Evolutionary conservation across 1,284 basidiomycete species (phyloP).

Genomic region (Pseudozyma flocculosa): DNA sequence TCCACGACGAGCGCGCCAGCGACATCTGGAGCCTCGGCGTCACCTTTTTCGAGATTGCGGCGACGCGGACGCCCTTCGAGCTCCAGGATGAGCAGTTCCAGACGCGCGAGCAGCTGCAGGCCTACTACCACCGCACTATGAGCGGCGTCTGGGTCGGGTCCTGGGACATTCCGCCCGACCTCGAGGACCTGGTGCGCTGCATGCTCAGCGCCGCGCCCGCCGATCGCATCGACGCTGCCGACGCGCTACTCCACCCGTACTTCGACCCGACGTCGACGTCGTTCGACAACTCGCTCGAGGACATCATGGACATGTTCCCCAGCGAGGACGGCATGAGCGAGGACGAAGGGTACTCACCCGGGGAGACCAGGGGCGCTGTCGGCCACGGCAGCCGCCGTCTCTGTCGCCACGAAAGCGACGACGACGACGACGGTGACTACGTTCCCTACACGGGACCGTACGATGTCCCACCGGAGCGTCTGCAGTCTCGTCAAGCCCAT

Average conservation of each 20-base stretch:
- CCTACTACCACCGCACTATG: conserved; percentile 42
- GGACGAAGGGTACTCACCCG: no score
- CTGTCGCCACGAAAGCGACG: no score
- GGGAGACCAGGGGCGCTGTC: no score
- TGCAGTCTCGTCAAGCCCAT: no score
- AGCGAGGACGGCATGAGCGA: no score
- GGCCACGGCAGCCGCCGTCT: no score
- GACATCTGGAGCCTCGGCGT: conserved; percentile 51
- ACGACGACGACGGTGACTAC: no score
- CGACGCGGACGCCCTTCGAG: conserved; percentile 48
- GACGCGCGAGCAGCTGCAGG: conserved; percentile 32
- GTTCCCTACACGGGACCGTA: no score
- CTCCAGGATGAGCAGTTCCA: conserved; percentile 37
- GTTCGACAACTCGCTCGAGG: background rate
- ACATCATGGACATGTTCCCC: background rate
- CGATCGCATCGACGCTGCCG: conserved; percentile 29
- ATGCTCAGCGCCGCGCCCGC: conserved; percentile 28
- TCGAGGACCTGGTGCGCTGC: conserved; percentile 36
- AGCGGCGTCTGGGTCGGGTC: conserved; percentile 30
- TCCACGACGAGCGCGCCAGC: conserved; percentile 42
- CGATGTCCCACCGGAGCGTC: no score
- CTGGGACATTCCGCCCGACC: conserved; percentile 23
- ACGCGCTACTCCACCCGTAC: conserved; percentile 21
- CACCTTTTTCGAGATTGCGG: conserved; percentile 50
- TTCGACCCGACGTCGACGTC: conserved; percentile 14